Percentiles rank a stretch among this genome's conserved stretches.
Evolutionary conservation across 2,329 filamentous ascomycete species (phyloP).

Genomic region (Fusarium lateritium): DNA sequence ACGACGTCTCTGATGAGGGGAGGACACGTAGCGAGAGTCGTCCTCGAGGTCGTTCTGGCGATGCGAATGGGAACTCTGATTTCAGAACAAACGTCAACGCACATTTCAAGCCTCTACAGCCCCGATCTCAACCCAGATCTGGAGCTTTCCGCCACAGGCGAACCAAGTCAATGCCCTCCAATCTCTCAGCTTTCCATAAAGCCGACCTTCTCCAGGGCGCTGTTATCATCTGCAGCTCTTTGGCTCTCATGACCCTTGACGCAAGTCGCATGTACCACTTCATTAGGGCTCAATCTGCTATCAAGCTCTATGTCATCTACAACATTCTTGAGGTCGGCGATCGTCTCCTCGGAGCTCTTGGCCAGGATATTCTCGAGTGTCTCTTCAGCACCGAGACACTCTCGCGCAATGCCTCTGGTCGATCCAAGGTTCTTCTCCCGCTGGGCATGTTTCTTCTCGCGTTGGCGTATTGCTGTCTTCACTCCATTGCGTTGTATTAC

Average conservation of each 20-base stretch:
- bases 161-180: constrained; percentile 87
- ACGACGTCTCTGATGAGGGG: constrained; percentile 55
- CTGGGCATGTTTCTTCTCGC: constrained; percentile 93
- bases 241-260: constrained; percentile 90
- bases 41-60: constrained; percentile 34
- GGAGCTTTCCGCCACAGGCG: constrained; percentile 74
- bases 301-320: constrained; percentile 99
- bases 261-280: constrained; percentile 98
- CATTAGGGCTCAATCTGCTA: constrained; percentile 94
- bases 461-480: constrained; percentile 87
- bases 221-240: constrained; percentile 87
- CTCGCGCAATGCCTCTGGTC: constrained; percentile 87
- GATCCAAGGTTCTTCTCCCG: constrained; percentile 90
- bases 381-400: constrained; percentile 94
- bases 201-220: constrained; percentile 93
- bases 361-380: constrained; percentile 96
- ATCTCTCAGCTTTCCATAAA: constrained; percentile 89
- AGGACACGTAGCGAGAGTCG: constrained; percentile 55
- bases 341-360: constrained; percentile 88
- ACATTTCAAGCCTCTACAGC: constrained; percentile 35
- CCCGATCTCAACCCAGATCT: constrained; percentile 49
- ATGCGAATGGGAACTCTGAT: constrained; percentile 28
- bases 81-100: constrained; percentile 22
- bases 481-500: constrained; percentile 92
- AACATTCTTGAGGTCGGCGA: constrained; percentile 96